A percentile compares a stretch with the other conserved stretches of the same genome.
Conservation (phyloP, 805 yeast genomes). For the Priceomyces melissophilus region DNA sequence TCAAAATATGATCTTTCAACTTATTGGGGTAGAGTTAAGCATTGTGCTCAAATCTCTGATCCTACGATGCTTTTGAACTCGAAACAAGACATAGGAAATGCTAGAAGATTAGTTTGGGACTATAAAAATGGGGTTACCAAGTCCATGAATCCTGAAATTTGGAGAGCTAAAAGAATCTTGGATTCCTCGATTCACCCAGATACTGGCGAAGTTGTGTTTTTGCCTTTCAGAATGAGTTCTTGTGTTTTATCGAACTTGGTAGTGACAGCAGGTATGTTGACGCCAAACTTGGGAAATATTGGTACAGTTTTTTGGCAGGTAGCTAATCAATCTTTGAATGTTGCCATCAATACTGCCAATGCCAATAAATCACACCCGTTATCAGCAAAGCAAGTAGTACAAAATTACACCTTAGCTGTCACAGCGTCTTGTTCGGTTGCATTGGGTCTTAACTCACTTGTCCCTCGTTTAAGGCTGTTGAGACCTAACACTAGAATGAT, state of each 20-base stretch:
- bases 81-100: slow-evolving; percentile 53
- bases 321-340: slow-evolving; percentile 94
- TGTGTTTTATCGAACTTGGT: slow-evolving; percentile 91
- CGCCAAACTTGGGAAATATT: slow-evolving; percentile 83
- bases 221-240: slow-evolving; percentile 97
- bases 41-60: slow-evolving; percentile 89
- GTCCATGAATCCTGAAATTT: slow-evolving; percentile 72
- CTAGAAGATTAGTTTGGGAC: slow-evolving; percentile 64
- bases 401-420: slow-evolving; percentile 85
- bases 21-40: slow-evolving; percentile 92
- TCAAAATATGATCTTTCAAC: slow-evolving; percentile 77
- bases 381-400: slow-evolving; percentile 69
- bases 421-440: slow-evolving; percentile 95
- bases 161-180: slow-evolving; percentile 83
- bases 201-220: slow-evolving; percentile 85
- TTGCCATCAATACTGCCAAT: slow-evolving; percentile 94
- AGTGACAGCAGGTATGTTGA: slow-evolving; percentile 96
- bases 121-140: slow-evolving; percentile 67
- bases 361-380: slow-evolving; percentile 94
- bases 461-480: slow-evolving; percentile 77
- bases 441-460: slow-evolving; percentile 82
- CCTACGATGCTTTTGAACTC: slow-evolving; percentile 86
- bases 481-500: slow-evolving; percentile 67
- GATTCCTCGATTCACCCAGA: slow-evolving; percentile 97
- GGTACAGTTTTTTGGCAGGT: slow-evolving; percentile 98